These are phyloP conservation scores for Aspergillus niger DNA, from an alignment of 2,329 filamentous ascomycete genomes.

Conservation along the genomic window DNA sequence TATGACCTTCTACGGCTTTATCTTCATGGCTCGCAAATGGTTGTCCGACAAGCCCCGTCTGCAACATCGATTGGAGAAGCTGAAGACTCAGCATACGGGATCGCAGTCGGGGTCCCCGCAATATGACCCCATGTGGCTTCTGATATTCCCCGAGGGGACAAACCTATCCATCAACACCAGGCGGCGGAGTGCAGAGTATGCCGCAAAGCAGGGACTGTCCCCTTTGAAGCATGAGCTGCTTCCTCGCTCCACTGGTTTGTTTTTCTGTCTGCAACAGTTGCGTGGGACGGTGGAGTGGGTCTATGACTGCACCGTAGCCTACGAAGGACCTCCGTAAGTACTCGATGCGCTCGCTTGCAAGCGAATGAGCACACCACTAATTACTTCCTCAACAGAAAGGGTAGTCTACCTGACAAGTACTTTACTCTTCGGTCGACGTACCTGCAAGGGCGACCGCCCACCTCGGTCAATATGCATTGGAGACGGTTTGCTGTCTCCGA, in stretches of 20 bases:
- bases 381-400: conserved; percentile 56
- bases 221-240: conserved; percentile 63
- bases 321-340: conserved; percentile 88
- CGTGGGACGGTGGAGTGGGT: conserved; percentile 63
- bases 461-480: conserved; percentile 97
- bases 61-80: conserved; percentile 57
- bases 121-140: conserved; percentile 66
- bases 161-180: conserved; percentile 61
- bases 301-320: conserved; percentile 85
- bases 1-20: conserved; percentile 67
- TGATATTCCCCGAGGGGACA: conserved; percentile 68
- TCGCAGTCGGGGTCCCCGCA: conserved; percentile 50
- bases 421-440: conserved; percentile 87
- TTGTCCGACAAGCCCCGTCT: conserved; percentile 61
- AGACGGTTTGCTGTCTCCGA: conserved; percentile 76
- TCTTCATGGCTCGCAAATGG: conserved; percentile 67
- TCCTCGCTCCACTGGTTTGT: conserved; percentile 62
- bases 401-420: conserved; percentile 83
- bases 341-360: neutral
- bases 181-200: conserved; percentile 58
- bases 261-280: conserved; percentile 63
- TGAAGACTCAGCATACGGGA: conserved; percentile 54
- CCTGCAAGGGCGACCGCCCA: conserved; percentile 83
- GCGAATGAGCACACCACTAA: conserved; percentile 6
- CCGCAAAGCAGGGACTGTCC: conserved; percentile 58